phyloP scores from a whole-genome alignment of 2,329 filamentous ascomycete species.

The Fusarium multiceps region DNA sequence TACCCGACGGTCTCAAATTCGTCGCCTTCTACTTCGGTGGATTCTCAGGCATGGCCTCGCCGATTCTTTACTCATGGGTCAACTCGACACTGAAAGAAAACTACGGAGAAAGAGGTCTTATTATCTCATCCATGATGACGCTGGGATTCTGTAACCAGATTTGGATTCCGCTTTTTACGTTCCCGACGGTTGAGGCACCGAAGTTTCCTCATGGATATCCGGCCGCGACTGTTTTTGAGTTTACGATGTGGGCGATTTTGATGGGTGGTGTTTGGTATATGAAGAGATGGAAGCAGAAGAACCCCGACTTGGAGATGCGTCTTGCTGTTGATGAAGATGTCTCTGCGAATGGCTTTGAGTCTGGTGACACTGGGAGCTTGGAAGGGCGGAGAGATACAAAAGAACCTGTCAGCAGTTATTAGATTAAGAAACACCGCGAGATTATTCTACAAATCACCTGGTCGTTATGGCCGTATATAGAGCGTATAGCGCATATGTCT shows the following conservation, averaged over 20 bases:
- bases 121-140: slow-evolving; percentile 11
- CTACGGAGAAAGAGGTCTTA: slow-evolving; percentile 2
- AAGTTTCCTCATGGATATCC: not conserved
- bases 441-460: accelerated
- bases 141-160: slow-evolving; percentile 13
- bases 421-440: not conserved
- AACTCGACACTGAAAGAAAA: not conserved
- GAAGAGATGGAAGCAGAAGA: not conserved
- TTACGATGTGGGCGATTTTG: slow-evolving; percentile 2
- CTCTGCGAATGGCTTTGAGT: not conserved
- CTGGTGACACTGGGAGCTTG: not conserved
- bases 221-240: not conserved
- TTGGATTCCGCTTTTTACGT: not conserved
- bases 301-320: not conserved
- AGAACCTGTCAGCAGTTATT: not conserved
- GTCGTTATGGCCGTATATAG: not conserved
- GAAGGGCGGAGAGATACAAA: not conserved
- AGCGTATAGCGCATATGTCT: not conserved
- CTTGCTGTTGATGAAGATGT: not conserved
- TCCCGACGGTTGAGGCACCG: not conserved
- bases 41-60: slow-evolving; percentile 6
- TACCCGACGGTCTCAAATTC: not conserved
- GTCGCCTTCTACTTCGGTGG: slow-evolving; percentile 2
- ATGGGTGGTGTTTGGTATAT: slow-evolving; percentile 16
- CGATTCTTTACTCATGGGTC: slow-evolving; percentile 1